Base-by-base conservation (phyloP, 2,329 filamentous ascomycete species). In the Cercospora brassicicola region DNA sequence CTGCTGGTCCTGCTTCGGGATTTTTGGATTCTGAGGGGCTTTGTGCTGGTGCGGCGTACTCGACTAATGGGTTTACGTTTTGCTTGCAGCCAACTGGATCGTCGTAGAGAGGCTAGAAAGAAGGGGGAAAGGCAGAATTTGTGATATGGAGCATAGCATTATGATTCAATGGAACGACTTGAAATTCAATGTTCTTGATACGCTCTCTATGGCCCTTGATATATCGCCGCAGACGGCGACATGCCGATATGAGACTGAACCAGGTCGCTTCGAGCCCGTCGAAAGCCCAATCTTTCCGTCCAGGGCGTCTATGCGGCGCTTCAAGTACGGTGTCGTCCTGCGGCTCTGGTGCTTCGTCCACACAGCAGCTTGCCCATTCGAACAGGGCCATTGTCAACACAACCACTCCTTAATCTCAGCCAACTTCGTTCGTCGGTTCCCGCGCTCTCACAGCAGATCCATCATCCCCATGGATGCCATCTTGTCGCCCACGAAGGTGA, bases 11-110 rank as follows among this genome's bases (percentile, higher is more conserved):
- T 33, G 64, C 61, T 51, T 70, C 69, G 39, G 66, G 30, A 9
- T 68, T 67, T 28, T 31, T 59, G 28, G 66, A 67, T 28, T 66
- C 69, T n/a, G 57, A 68, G 13, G 69, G 69, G 15, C 64, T 68
- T 18, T 70, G 69, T 31, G 60, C 15, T 53, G 69, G 69, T 26
- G 63, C 31, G 15, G 66, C 66, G 42, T 61, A 68, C 28, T 64
- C 61, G 8, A 67, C 63, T 9, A 65, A 68, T 42, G 69, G 66
- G 3, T 70, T 68, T 33, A 70, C 69, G 2, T 66, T 66, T 10
- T 70, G 69, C 56, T 26, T 70, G 15, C n/a, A 61, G 39, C 66
- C 66, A n/a, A 70, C 69, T 10, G 11, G 23, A 26, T 63, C 45
- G 10, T 23, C 66, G 20, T 68, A 68, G 60, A 30, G 6, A 5